Percentiles rank a stretch among this genome's conserved stretches.
phyloP scores from a whole-genome alignment of 176 grass and related monocot genomes.

The Themeda triandra region DNA sequence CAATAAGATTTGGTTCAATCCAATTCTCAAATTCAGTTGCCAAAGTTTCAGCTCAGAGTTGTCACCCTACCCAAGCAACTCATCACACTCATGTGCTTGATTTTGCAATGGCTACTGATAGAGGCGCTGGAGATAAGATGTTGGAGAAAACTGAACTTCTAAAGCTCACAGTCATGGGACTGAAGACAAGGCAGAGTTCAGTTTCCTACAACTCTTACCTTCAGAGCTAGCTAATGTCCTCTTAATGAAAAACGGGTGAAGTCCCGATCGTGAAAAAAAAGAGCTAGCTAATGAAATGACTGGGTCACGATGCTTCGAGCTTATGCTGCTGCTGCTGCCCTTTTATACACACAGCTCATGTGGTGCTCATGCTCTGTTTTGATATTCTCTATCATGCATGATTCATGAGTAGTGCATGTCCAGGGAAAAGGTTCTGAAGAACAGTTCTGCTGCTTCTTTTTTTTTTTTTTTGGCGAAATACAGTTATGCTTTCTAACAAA shows the following conservation, averaged over 20 bases:
- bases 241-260: too few species aligned
- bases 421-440: not conserved
- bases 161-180: not conserved
- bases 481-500: conserved; percentile 26
- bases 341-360: conserved; percentile 42
- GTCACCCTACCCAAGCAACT: not conserved
- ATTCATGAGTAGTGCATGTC: conserved; percentile 31
- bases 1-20: conserved; percentile 40
- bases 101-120: conserved; percentile 4
- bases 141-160: conserved; percentile 48
- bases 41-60: not conserved
- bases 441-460: not conserved
- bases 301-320: not conserved
- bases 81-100: not conserved
- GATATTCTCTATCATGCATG: conserved; percentile 19
- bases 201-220: conserved; percentile 53
- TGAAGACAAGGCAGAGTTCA: conserved; percentile 29
- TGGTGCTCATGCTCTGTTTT: not conserved
- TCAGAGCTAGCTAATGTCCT: conserved; percentile 32
- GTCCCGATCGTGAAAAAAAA: too few species aligned
- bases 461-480: too few species aligned
- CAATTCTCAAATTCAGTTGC: conserved; percentile 43
- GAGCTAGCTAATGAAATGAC: too few species aligned
- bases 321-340: not conserved
- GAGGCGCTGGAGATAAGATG: conserved; percentile 32